These are phyloP conservation scores for Saccharomycopsis malanga DNA, from an alignment of 805 yeast genomes.

Conservation along the genomic window DNA sequence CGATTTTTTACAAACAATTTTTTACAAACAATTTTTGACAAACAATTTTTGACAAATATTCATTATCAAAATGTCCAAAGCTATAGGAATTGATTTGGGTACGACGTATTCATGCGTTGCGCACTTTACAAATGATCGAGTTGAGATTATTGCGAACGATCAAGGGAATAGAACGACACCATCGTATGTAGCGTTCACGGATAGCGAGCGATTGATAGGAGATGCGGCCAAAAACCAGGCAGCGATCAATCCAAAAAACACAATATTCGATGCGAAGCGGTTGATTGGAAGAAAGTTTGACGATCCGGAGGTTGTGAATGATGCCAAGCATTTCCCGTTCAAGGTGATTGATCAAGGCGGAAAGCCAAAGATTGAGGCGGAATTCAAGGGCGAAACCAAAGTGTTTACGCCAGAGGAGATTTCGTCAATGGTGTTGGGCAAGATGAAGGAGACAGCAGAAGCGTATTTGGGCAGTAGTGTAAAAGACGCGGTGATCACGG, in stretches of 20 bases:
- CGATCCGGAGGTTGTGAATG: constrained; percentile 73
- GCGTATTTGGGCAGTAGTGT: constrained; percentile 78
- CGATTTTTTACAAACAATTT: too few relatives aligned
- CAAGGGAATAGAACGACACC: constrained; percentile 99
- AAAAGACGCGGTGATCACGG: constrained; percentile 90
- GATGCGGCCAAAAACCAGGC: constrained; percentile 99
- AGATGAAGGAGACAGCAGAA: constrained; percentile 94
- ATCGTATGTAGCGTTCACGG: constrained; percentile 93
- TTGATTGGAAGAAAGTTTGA: constrained; percentile 78
- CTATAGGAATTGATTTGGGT: constrained; percentile 88
- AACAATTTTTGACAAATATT: neutral
- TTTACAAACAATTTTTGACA: too few relatives aligned
- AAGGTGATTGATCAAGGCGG: constrained; percentile 69
- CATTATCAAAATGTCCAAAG: constrained; percentile 39
- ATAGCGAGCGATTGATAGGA: constrained; percentile 90
- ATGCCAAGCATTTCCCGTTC: constrained; percentile 86
- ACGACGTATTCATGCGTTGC: constrained; percentile 98
- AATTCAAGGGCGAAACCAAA: constrained; percentile 81
- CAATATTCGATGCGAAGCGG: constrained; percentile 94
- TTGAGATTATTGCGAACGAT: constrained; percentile 92
- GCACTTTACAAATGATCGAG: constrained; percentile 75
- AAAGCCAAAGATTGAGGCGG: constrained; percentile 83
- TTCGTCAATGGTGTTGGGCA: constrained; percentile 84
- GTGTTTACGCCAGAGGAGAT: constrained; percentile 90
- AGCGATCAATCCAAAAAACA: constrained; percentile 90